These are phyloP conservation scores for Chlamydomonas incerta DNA, from an alignment of 139 green algal species.

Conservation along the genomic window DNA sequence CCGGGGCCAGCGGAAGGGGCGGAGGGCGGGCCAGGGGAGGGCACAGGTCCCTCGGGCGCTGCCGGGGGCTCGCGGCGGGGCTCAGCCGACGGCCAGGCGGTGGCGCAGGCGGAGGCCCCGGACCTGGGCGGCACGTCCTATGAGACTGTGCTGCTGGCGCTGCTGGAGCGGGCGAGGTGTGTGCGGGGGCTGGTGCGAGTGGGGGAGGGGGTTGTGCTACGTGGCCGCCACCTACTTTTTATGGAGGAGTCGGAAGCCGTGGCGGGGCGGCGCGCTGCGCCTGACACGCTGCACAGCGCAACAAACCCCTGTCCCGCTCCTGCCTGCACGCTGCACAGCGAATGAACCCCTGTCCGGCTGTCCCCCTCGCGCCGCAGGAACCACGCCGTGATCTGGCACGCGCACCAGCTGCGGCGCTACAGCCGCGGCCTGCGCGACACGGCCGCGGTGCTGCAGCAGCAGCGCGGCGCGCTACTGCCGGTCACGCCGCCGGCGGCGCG, in stretches of 20 bases:
- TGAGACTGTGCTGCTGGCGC: conserved; percentile 65
- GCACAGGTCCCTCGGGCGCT: not conserved
- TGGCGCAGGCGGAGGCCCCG: too few species aligned
- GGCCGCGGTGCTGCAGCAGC: conserved; percentile 5
- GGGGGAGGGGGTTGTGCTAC: too few species aligned
- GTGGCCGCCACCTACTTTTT: too few species aligned
- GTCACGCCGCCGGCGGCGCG: conserved; percentile 1
- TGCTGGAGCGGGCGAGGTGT: conserved; percentile 53
- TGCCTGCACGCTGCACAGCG: too few species aligned
- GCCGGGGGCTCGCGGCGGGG: too few species aligned
- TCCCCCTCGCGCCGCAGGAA: not conserved
- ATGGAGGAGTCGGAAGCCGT: too few species aligned
- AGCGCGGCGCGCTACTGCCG: conserved; percentile 4
- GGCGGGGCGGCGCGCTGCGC: too few species aligned
- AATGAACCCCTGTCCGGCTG: too few species aligned
- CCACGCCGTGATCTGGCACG: conserved; percentile 31
- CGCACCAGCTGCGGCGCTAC: conserved; percentile 26
- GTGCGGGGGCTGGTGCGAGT: not conserved
- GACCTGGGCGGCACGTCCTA: conserved; percentile 59
- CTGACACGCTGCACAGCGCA: too few species aligned
- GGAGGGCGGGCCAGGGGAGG: not conserved
- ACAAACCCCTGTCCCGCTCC: too few species aligned
- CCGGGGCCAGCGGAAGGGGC: too few species aligned
- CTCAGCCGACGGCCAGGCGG: too few species aligned
- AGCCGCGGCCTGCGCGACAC: not conserved